Percentiles rank a stretch among this genome's conserved stretches.
phyloP scores from a whole-genome alignment of 129 eudicot genomes.

The Helichrysum umbraculigerum region DNA sequence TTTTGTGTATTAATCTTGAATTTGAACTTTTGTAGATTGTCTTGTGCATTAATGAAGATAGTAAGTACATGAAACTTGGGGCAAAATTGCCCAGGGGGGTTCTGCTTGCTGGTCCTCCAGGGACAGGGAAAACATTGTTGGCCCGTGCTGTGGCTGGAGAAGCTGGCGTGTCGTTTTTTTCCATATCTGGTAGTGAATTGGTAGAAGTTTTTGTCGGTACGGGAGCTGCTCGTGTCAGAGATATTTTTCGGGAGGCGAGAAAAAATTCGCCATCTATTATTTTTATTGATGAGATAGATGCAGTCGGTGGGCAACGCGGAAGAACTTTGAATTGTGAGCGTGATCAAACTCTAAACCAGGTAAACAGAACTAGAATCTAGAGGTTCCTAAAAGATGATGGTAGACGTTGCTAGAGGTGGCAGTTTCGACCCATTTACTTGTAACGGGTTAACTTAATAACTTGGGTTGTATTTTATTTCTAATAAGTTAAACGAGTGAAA shows the following conservation, averaged over 20 bases:
- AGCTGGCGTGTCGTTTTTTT: constrained; percentile 41
- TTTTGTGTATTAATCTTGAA: neutral
- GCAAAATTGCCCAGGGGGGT: constrained; percentile 42
- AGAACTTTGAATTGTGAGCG: constrained; percentile 65
- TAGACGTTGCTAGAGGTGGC: neutral
- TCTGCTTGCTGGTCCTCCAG: constrained; percentile 59
- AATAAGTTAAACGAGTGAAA: neutral
- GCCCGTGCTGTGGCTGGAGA: constrained; percentile 59
- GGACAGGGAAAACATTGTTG: constrained; percentile 57
- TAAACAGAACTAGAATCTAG: neutral
- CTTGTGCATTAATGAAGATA: constrained; percentile 47
- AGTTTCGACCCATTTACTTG: neutral
- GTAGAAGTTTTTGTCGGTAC: constrained; percentile 46
- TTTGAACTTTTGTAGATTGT: constrained; percentile 42
- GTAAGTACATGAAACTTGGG: constrained; percentile 46
- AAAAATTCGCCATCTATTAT: constrained; percentile 50
- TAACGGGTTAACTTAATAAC: neutral
- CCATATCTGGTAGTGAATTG: constrained; percentile 42
- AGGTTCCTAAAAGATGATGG: neutral
- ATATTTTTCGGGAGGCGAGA: constrained; percentile 45
- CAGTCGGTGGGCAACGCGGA: constrained; percentile 63
- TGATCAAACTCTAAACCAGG: constrained; percentile 63
- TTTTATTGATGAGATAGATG: constrained; percentile 57
- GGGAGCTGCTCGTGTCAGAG: constrained; percentile 45
- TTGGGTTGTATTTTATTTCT: neutral